Conservation (phyloP, 345 rosid species). For the Acer yangbiense region DNA sequence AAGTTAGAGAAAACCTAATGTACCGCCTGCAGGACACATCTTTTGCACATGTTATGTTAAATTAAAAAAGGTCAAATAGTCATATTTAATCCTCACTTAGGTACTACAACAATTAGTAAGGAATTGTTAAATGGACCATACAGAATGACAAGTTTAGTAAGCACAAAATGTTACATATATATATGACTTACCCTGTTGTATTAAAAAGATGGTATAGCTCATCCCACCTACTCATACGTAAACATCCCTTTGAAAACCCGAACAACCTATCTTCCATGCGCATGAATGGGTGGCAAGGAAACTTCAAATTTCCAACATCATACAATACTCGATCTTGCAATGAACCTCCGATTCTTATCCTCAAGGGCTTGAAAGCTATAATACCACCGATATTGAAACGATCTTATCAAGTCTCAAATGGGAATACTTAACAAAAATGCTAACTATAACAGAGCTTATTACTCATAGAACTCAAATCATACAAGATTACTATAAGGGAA, state of each 20-base stretch:
- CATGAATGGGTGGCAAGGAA: slow-evolving; percentile 75
- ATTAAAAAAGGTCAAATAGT: neutral
- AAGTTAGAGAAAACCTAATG: neutral
- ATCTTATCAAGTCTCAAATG: neutral
- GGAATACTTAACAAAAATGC: slow-evolving; percentile 1
- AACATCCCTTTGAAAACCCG: slow-evolving; percentile 92
- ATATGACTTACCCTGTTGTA: slow-evolving; percentile 57
- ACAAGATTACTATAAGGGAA: neutral
- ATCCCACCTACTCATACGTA: slow-evolving; percentile 93
- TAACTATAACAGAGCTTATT: neutral
- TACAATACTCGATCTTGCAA: slow-evolving; percentile 92
- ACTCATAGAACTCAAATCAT: slow-evolving; percentile 17
- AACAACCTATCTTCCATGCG: slow-evolving; percentile 67
- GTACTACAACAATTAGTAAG: neutral
- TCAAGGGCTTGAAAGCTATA: slow-evolving; percentile 72
- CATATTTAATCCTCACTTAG: neutral
- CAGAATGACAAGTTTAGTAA: neutral
- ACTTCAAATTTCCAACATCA: slow-evolving; percentile 56
- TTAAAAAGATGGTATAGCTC: slow-evolving; percentile 66
- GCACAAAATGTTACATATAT: slow-evolving; percentile 1
- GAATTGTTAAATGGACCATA: neutral
- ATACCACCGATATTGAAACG: slow-evolving; percentile 11
- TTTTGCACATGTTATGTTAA: neutral
- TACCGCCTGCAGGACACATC: neutral
- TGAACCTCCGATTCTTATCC: slow-evolving; percentile 95